phyloP scores from a whole-genome alignment of 805 yeast species.

The Lachancea quebecensis region DNA sequence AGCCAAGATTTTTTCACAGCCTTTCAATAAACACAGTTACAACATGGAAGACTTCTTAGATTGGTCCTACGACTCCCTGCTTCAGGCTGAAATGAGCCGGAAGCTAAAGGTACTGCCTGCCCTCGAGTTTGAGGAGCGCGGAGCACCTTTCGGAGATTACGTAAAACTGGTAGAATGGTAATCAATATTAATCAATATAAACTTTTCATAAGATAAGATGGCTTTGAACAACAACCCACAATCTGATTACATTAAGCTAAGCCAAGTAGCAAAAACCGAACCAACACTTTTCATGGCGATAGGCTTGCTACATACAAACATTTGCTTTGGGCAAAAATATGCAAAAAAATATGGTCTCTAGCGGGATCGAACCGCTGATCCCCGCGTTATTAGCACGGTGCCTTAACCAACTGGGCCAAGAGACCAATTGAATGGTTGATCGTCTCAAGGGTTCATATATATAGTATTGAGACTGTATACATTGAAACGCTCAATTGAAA shows the following conservation, averaged over 20 bases:
- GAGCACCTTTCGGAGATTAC: constrained; percentile 15
- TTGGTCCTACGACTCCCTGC: constrained; percentile 68
- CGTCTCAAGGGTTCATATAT: no score
- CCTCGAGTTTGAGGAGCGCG: constrained; percentile 55
- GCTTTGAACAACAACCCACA: not conserved
- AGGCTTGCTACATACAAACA: no score
- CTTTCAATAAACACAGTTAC: constrained; percentile 79
- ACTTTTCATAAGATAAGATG: no score
- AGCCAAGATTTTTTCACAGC: constrained; percentile 83
- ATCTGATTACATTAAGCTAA: no score
- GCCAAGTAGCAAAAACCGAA: not conserved
- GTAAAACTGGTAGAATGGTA: constrained; percentile 25
- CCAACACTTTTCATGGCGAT: not conserved
- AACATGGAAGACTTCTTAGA: constrained; percentile 92
- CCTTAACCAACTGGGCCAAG: constrained; percentile 22
- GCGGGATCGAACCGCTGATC: constrained; percentile 22
- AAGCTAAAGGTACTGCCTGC: constrained; percentile 67
- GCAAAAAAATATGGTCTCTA: constrained; percentile 15
- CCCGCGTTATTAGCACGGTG: constrained; percentile 22
- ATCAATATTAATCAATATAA: constrained; percentile 2
- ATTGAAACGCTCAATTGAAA: no score
- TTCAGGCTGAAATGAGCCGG: constrained; percentile 58
- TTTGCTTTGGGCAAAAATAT: no score
- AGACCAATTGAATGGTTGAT: constrained; percentile 7
- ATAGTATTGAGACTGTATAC: no score